Base-by-base conservation (phyloP, 2,329 filamentous ascomycete species). In the Venturia aucupariae region DNA sequence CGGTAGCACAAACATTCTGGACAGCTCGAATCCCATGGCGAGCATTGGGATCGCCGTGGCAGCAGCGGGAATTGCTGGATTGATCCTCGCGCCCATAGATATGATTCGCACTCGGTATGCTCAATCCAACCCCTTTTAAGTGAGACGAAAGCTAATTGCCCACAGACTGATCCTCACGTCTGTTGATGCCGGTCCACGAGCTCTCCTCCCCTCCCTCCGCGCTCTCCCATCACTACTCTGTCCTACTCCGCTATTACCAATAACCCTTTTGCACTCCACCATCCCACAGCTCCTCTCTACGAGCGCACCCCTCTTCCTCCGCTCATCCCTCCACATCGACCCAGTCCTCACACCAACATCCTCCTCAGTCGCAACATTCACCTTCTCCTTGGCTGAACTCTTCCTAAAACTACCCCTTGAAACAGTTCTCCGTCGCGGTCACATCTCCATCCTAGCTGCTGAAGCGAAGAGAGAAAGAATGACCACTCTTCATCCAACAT, bases 351-450 rank as follows among this genome's bases (percentile, higher is more conserved):
- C 90, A 6, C 92, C 94, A 0, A 86, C 86, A 54, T 84, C 89
- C 17, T 97, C 95, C 80, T 90, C 88, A 24, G 73, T 96, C 57
- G 86, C 86, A 71, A 90, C 90, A 63, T 96, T 97, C 76, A 81
- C 90, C 68, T 86, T 90, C 17, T 92, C 90, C 2, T 86, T 87
- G 0, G 81, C 86, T 2, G 92, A 96, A 60, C 84, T 97, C 39
- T 89, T 94, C 70, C 76, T 96, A 68, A 92, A 93, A 71, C 84
- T 97, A 15, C 94, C 94, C 0, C 80, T 97, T 4, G 94, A 99
- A 76, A 97, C 93, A 0, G 89, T 96, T 19, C 82, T 97, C 8
- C 87, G 94, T 60, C 86, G 94, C 66, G 93, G 90, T 5, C 94
- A 99, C 75, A 88, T 94, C 66, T 81, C 87, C 1, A 86, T 91